Percentiles rank a stretch among this genome's conserved stretches.
Conservation (phyloP, 2,329 filamentous ascomycete genomes). For the Fusarium tricinctum region DNA sequence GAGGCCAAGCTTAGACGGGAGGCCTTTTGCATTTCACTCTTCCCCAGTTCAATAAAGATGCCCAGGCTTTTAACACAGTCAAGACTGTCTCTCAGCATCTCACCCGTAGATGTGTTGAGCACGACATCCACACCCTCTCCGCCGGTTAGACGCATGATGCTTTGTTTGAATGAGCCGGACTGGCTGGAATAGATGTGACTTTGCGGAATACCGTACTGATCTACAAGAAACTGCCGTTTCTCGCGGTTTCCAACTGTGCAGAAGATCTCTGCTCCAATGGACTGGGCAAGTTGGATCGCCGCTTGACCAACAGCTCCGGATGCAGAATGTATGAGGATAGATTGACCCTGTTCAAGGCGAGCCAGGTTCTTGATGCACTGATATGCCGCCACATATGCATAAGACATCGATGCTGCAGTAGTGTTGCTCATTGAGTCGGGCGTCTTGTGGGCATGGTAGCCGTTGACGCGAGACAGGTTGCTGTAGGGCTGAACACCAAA, state of each 20-base stretch:
- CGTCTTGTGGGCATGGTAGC: slow-evolving; percentile 2
- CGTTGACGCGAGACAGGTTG: slow-evolving; percentile 10
- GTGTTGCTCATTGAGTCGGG: not conserved
- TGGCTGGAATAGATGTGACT: slow-evolving; percentile 4
- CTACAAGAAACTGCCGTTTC: not conserved
- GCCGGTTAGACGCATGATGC: slow-evolving; percentile 3
- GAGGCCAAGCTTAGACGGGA: slow-evolving; percentile 2
- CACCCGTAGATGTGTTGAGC: slow-evolving; percentile 4
- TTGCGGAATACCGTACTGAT: not conserved
- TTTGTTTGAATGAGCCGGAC: not conserved
- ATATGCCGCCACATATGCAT: slow-evolving; percentile 4
- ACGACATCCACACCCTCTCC: slow-evolving; percentile 7
- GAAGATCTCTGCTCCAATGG: not conserved
- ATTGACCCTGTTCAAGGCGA: not conserved
- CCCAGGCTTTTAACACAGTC: slow-evolving; percentile 9
- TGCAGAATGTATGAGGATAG: slow-evolving; percentile 14
- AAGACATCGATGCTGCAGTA: slow-evolving; percentile 1
- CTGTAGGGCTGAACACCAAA: slow-evolving; percentile 17
- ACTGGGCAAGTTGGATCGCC: slow-evolving; percentile 1
- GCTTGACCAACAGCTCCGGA: slow-evolving; percentile 13
- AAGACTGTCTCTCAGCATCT: slow-evolving; percentile 14
- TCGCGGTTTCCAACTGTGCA: slow-evolving; percentile 5
- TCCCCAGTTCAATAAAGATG: slow-evolving; percentile 6
- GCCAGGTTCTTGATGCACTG: slow-evolving; percentile 10
- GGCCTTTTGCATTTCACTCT: not conserved